Conservation (phyloP, 2,329 filamentous ascomycete species). For the Diaporthe sp. region DNA sequence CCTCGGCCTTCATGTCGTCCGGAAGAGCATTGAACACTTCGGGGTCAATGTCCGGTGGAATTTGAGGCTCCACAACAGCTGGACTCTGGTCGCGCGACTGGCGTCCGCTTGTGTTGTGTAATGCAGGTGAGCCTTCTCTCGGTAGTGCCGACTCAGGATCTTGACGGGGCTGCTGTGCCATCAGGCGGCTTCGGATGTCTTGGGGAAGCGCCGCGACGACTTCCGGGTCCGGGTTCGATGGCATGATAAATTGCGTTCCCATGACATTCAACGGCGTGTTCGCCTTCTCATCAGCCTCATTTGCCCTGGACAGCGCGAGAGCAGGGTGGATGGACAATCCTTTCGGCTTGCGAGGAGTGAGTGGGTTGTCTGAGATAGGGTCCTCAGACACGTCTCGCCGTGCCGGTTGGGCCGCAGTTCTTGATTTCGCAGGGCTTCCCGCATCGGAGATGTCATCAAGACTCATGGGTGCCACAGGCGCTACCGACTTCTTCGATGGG, state of each 20-base stretch:
- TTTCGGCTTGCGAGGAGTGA: slow-evolving; percentile 67
- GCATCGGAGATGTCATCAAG: slow-evolving; percentile 67
- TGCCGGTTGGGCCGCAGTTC: slow-evolving; percentile 42
- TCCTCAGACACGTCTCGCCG: slow-evolving; percentile 56
- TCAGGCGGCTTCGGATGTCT: slow-evolving; percentile 84
- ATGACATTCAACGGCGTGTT: slow-evolving; percentile 81
- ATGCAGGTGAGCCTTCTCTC: slow-evolving; percentile 48
- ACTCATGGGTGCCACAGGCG: slow-evolving; percentile 43
- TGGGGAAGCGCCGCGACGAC: slow-evolving; percentile 86
- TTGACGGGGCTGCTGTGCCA: slow-evolving; percentile 64
- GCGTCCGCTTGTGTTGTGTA: slow-evolving; percentile 29
- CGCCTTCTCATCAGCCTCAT: slow-evolving; percentile 66
- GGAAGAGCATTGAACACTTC: slow-evolving; percentile 88
- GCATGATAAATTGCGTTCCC: slow-evolving; percentile 94
- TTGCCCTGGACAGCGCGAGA: slow-evolving; percentile 63
- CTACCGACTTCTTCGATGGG: slow-evolving; percentile 52
- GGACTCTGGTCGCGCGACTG: slow-evolving; percentile 58
- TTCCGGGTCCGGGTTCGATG: slow-evolving; percentile 83
- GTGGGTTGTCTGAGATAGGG: slow-evolving; percentile 68
- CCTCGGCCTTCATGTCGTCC: slow-evolving; percentile 86
- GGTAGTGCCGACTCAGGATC: slow-evolving; percentile 42
- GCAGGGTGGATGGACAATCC: slow-evolving; percentile 62
- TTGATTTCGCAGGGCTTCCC: slow-evolving; percentile 53
- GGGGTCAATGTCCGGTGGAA: slow-evolving; percentile 85
- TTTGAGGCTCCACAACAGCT: slow-evolving; percentile 48